These are phyloP conservation scores for Chimonanthus salicifolius DNA, from an alignment of 164 flowering plant genomes.

Conservation along the genomic window DNA sequence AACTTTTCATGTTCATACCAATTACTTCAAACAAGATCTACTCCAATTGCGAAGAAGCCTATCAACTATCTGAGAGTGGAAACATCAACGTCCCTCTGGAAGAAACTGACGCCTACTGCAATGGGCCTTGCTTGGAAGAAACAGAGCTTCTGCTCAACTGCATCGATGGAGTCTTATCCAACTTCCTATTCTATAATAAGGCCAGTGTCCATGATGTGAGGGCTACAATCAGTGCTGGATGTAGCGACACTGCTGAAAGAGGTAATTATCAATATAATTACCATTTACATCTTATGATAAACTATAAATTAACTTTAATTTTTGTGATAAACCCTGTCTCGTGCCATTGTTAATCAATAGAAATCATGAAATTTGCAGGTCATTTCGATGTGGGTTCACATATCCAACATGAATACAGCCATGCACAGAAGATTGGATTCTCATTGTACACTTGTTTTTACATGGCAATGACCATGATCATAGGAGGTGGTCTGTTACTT, in stretches of 20 bases:
- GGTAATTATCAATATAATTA: slow-evolving; percentile 25
- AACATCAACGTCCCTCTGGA: slow-evolving; percentile 51
- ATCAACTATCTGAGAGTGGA: slow-evolving; percentile 51
- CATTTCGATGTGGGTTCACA: slow-evolving; percentile 68
- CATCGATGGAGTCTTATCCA: slow-evolving; percentile 34
- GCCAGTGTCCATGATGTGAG: slow-evolving; percentile 52
- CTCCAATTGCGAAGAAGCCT: slow-evolving; percentile 59
- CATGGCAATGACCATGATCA: slow-evolving; percentile 5
- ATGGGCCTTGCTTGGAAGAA: slow-evolving; percentile 71
- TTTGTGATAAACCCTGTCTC: no score
- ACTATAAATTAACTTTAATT: no score
- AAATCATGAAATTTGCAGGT: slow-evolving; percentile 34
- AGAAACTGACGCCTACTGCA: slow-evolving; percentile 52
- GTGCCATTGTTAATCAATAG: no score
- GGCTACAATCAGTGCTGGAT: slow-evolving; percentile 58
- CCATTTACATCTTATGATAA: no score
- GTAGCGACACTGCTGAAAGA: slow-evolving; percentile 49
- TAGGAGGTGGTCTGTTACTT: slow-evolving; percentile 8
- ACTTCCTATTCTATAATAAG: slow-evolving; percentile 61
- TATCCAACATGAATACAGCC: slow-evolving; percentile 25
- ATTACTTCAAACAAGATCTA: slow-evolving; percentile 40
- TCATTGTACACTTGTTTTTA: background rate
- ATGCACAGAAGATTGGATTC: slow-evolving; percentile 2
- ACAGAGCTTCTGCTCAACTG: slow-evolving; percentile 72
- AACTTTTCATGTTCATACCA: no score